A percentile compares a stretch with the other conserved stretches of the same genome.
Evolutionary conservation across 2,329 filamentous ascomycete species (phyloP).

Genomic region (Colletotrichum gigasporum): DNA sequence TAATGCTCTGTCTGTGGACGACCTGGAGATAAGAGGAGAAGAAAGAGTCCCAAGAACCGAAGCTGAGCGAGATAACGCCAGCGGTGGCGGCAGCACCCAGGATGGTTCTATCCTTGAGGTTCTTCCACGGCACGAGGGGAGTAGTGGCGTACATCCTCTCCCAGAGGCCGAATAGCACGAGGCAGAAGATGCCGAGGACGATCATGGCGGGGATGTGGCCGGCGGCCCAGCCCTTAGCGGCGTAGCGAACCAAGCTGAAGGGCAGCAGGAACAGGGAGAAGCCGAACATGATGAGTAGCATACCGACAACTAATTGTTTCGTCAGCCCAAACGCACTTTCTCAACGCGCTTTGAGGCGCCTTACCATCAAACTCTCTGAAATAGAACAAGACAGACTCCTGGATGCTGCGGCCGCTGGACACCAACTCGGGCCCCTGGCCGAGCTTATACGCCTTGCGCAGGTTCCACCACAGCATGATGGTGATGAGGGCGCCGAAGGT

Average conservation of each 20-base stretch:
- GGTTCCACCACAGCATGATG: constrained; percentile 29
- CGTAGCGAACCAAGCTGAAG: constrained; percentile 60
- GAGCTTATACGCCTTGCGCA: constrained; percentile 28
- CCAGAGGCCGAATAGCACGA: constrained; percentile 34
- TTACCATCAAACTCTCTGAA: constrained; percentile 39
- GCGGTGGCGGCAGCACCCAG: constrained; percentile 41
- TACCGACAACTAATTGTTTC: constrained; percentile 46
- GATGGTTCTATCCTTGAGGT: constrained; percentile 43
- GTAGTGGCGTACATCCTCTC: constrained; percentile 57
- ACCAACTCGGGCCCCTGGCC: constrained; percentile 32
- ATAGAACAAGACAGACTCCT: constrained; percentile 31
- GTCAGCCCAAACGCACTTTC: fast-evolving
- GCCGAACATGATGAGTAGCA: constrained; percentile 58
- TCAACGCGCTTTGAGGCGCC: constrained; percentile 5
- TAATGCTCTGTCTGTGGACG: constrained; percentile 40
- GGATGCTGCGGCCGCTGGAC: constrained; percentile 36
- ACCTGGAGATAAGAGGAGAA: constrained; percentile 53
- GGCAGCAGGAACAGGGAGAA: constrained; percentile 65
- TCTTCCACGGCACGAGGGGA: constrained; percentile 55
- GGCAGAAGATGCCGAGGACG: constrained; percentile 21
- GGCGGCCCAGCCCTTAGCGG: constrained; percentile 51
- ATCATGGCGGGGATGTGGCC: constrained; percentile 55
- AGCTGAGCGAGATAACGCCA: constrained; percentile 53
- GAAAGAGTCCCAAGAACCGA: constrained; percentile 45
- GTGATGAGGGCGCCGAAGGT: constrained; percentile 14